Evolutionary conservation across 1,139 yeast species (phyloP).

Genomic region (Petasospora rhodanensis): DNA sequence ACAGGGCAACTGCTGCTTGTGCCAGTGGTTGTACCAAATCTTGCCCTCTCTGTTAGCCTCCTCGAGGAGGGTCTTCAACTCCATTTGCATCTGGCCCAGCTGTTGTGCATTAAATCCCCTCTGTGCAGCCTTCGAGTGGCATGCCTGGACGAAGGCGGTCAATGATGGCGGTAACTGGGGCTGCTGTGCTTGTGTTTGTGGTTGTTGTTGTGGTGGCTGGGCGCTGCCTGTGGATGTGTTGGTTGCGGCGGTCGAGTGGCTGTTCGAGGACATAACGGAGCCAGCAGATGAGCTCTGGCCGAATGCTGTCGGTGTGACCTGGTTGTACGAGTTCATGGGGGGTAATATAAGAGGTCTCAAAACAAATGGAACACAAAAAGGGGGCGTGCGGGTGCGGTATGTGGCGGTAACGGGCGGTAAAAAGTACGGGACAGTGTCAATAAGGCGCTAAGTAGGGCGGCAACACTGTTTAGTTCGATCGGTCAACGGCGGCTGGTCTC

Average conservation of each 20-base stretch:
- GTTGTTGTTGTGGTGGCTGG: conserved; percentile 2
- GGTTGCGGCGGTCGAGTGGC: too few species aligned
- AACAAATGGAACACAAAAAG: too few species aligned
- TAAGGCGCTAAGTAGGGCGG: too few species aligned
- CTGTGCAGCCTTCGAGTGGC: conserved; percentile 36
- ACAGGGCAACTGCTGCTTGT: conserved; percentile 46
- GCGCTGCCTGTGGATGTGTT: not conserved
- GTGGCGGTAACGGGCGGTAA: too few species aligned
- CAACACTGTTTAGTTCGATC: too few species aligned
- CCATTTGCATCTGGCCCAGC: conserved; percentile 37
- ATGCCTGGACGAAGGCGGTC: conserved; percentile 43
- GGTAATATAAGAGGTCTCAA: too few species aligned
- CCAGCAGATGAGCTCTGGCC: conserved; percentile 5
- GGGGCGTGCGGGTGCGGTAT: too few species aligned
- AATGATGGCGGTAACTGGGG: conserved; percentile 17
- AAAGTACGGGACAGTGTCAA: too few species aligned
- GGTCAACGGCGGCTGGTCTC: too few species aligned
- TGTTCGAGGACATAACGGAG: too few species aligned
- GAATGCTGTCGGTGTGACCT: conserved; percentile 14
- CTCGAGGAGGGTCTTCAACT: conserved; percentile 43
- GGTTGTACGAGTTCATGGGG: conserved; percentile 16
- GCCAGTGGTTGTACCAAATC: conserved; percentile 60
- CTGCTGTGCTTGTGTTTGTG: conserved; percentile 3
- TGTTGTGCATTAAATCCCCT: conserved; percentile 27
- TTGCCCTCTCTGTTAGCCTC: conserved; percentile 40